Percentiles rank a stretch among this genome's conserved stretches.
These are phyloP conservation scores for Dactylellina leptospora DNA, from an alignment of 2,329 filamentous ascomycete species.

Conservation along the genomic window DNA sequence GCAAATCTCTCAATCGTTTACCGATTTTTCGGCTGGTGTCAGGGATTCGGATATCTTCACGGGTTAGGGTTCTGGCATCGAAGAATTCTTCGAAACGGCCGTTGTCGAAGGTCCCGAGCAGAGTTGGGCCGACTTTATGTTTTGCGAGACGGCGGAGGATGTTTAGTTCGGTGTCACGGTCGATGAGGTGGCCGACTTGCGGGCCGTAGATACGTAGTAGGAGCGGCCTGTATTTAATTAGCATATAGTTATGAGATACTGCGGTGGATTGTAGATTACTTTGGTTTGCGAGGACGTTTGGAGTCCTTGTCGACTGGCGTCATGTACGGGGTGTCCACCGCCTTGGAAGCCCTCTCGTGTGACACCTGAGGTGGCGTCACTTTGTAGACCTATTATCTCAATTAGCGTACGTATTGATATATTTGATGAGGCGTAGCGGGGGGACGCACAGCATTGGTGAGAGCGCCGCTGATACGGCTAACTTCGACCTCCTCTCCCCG, in stretches of 20 bases:
- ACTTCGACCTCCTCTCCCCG: conserved; percentile 74
- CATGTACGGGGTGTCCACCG: conserved; percentile 48
- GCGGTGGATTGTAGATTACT: too few species aligned
- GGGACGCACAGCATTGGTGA: conserved; percentile 79
- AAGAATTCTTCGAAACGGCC: conserved; percentile 91
- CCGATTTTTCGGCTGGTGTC: conserved; percentile 92
- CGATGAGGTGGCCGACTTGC: conserved; percentile 93
- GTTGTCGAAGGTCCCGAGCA: conserved; percentile 91
- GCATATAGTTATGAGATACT: too few species aligned
- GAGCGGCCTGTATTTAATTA: conserved; percentile 68
- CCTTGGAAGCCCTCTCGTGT: conserved; percentile 24
- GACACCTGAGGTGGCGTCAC: conserved; percentile 34
- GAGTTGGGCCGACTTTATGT: conserved; percentile 89
- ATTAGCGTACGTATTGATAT: background rate
- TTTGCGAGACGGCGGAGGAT: conserved; percentile 85
- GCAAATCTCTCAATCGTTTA: conserved; percentile 95
- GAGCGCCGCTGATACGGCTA: conserved; percentile 82
- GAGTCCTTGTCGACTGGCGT: conserved; percentile 25
- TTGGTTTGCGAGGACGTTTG: conserved; percentile 21
- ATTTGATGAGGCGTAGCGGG: background rate
- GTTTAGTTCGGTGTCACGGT: conserved; percentile 85
- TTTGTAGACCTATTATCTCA: conserved; percentile 41
- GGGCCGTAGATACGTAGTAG: conserved; percentile 92
- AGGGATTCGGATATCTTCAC: conserved; percentile 77
- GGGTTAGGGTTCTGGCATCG: conserved; percentile 81